Conservation (phyloP, 164 flowering plant genomes). For the Berberis vulgaris region DNA sequence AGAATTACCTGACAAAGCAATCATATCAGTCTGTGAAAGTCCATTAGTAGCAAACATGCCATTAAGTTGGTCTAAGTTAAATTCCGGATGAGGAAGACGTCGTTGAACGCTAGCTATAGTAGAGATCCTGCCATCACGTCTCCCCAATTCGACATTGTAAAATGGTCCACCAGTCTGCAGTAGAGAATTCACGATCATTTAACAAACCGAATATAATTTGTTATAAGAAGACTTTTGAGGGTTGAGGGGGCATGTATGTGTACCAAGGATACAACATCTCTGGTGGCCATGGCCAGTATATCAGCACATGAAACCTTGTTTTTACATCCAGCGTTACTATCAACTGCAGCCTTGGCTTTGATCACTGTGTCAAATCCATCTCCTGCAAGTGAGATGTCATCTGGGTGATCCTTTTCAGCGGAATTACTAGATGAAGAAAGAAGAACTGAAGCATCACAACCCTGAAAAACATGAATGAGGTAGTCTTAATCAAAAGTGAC, state of each 20-base stretch:
- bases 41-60: conserved; percentile 40
- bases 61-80: conserved; percentile 49
- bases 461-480: conserved; percentile 20
- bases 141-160: conserved; percentile 59
- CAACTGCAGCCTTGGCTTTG: conserved; percentile 80
- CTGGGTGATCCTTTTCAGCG: conserved; percentile 83
- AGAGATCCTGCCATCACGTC: conserved; percentile 51
- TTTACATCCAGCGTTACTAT: conserved; percentile 36
- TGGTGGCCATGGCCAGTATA: conserved; percentile 73
- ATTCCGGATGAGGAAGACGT: conserved; percentile 41
- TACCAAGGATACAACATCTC: conserved; percentile 36
- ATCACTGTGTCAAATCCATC: conserved; percentile 89
- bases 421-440: conserved; percentile 38
- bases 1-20: conserved; percentile 57
- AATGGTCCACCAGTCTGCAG: conserved; percentile 70
- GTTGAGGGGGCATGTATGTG: background rate
- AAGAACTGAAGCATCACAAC: conserved; percentile 79
- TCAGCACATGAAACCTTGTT: conserved; percentile 96
- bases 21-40: conserved; percentile 47
- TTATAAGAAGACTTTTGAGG: background rate
- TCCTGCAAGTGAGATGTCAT: conserved; percentile 72
- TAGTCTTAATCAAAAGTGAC: too few relatives aligned
- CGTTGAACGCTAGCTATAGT: conserved; percentile 33
- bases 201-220: background rate
- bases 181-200: background rate